Base-by-base conservation (phyloP, 805 yeast genomes). In the Limtongia smithiae region DNA sequence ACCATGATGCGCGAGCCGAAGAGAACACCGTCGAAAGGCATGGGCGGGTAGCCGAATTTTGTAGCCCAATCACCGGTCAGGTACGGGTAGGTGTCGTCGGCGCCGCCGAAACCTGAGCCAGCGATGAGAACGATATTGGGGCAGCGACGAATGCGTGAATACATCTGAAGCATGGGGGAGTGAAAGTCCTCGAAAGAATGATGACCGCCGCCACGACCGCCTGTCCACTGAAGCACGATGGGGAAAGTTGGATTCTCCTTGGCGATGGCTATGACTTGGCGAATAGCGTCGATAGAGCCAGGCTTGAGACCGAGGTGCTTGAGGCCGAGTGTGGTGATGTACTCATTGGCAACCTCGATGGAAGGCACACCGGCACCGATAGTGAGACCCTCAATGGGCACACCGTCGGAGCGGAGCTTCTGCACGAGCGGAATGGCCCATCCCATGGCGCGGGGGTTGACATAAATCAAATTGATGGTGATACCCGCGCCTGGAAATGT, bases 181-280 rank as follows among this genome's bases (percentile, higher is more conserved):
- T 93, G 98, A 93, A 91, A 89, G 74, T 93, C 99, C 77, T 93
- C 99, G 66, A 82, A 93, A 43, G 97, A 91, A 71, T 93, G 99
- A 70, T 93, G 99, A 66, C 99, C 99, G 79, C 99, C 99, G 75
- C 97, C 99, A 79, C 99, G 90, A 71, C 99, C 99, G 79, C 97
- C 98, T 52, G 99, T 93, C 99, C 99, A 93, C 76, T 93, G 98
- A 62, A 93, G 74, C 48, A 93, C 91, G 65, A 93, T 88, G 58
- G 98, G 99, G 90, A 93, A 93, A 57, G 69, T 73, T 60, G 98
- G 98, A 72, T 90, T 95, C 42, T 95, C 90, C 66, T 85, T 87
- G 47, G 99, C 98, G 66, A 93, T 93, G 54, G 83, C 72, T 62
- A 93, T 82, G 60, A 82, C 86, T 69, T 85, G 91, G 58, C 81